phyloP scores from a whole-genome alignment of 2,329 filamentous ascomycete species.

The Albophoma yamanashiensis region DNA sequence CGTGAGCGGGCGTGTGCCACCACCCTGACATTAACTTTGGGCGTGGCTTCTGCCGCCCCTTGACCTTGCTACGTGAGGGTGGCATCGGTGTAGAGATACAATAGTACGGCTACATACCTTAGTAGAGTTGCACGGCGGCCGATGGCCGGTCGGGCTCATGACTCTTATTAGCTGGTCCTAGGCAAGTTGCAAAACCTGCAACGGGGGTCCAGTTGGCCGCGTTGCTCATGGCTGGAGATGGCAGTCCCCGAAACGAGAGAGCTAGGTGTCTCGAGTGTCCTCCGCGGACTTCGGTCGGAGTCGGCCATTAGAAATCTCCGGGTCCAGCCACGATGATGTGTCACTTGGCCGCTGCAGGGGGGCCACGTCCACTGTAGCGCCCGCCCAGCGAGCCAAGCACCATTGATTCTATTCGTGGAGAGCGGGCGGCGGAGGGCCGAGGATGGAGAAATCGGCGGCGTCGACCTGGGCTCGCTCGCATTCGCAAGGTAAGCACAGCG shows the following conservation, averaged over 20 bases:
- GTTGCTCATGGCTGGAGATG: background rate
- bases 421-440: background rate
- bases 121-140: background rate
- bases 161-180: background rate
- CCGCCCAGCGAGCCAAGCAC: background rate
- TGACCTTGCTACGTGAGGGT: background rate
- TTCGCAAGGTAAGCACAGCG: background rate
- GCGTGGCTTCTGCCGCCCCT: background rate
- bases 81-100: background rate
- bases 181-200: background rate
- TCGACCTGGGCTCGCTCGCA: background rate
- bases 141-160: background rate
- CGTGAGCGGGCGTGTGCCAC: background rate
- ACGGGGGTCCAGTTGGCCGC: too few species aligned
- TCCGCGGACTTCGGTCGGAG: constrained; percentile 8
- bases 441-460: background rate
- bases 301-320: constrained; percentile 15
- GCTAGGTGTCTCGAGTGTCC: background rate
- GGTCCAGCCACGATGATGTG: constrained; percentile 2
- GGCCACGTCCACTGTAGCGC: background rate
- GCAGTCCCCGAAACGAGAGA: background rate
- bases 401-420: background rate
- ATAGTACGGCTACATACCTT: too few species aligned
- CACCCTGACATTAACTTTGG: background rate
- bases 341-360: background rate